Base-by-base conservation (phyloP, 352 stramenopile species). In the Heterotrichella gracilis region DNA sequence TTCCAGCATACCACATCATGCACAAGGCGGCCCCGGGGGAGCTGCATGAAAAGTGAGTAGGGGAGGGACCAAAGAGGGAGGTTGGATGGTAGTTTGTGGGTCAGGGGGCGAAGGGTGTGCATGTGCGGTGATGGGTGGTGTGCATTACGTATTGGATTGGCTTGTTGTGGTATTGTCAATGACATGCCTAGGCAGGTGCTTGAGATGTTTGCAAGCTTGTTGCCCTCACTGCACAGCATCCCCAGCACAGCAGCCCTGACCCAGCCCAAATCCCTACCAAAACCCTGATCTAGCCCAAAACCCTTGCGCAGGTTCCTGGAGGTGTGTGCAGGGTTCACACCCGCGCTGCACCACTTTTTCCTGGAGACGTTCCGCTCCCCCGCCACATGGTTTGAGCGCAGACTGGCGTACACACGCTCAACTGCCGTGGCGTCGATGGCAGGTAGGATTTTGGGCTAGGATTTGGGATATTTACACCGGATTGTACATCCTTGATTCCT, bases 281-380 rank as follows among this genome's bases (percentile, higher is more conserved):
- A 69, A 39, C 17, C 13, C 75, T 87, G 72, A 88, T 89, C 73
- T 76, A 87, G 64, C 69, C 72, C 72, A 25, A 68, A 77, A 23
- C 80, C 78, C 0, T 98, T 86, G 77, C 72, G 84, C 64, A 78
- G 84, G 20, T 87, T 99, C 25, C n/a, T n/a, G n/a, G n/a, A n/a
- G n/a, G n/a, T n/a, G n/a, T 89, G 88, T 70, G 73, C 77, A n/a
- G 80, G 87, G 53, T 95, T 96, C 74, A 94, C 88, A 9, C 91
- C 93, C 20, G 87, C 90, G 64, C 95, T 97, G 74, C 85, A 94
- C 67, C 92, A 92, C 73, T 95, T 94, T 73, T 97, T 97, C 73
- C 73, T 97, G 0, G 92, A 99, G 73, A 86, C 85, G 64, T 99
- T 95, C 76, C 83, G 86, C 0, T 86, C 94, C 69, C 79, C 75